Base-by-base conservation (phyloP, 768 basidiomycete species). In the Boletus huronensis region DNA sequence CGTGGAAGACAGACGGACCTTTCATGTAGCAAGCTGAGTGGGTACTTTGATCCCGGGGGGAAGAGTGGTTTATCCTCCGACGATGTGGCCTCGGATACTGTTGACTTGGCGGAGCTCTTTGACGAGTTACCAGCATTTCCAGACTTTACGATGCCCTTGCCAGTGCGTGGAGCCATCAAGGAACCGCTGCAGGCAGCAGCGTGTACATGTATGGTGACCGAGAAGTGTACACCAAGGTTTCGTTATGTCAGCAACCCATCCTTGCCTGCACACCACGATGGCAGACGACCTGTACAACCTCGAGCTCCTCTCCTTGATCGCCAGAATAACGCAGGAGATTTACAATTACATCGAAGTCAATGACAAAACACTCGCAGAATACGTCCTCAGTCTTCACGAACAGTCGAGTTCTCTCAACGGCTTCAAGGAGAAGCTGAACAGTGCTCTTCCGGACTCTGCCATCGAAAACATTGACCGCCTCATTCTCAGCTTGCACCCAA, bases 341-440 rank as follows among this genome's bases (percentile, higher is more conserved):
- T 84, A 88, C 72, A 98, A 97, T 64, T 85, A 98, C 68, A 79
- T 82, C 48, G 87, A 83, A 16, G 71, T 90, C 35, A 88, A 85
- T 68, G 95, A 99, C 79, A 96, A 95, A 69, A 88, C 89, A 3
- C 79, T 96, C 44, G 94, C 97, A 13, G 96, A 98, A 75, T 99
- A 95, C 70, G 83, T 98, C 58, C 93, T 99, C 59, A 75, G 82
- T 58, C 82, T 98, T 53, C 96, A 98, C 72, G 88, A 89, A 59
- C 73, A 89, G 62, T 87, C 88, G 67, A 88, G 87, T 66, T 85
- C 83, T 58, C 77, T 93, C 48, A 75, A 78, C 7, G 82, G 84
- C 44, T 99, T 98, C 82, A 91, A 93, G 74, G 67, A 72, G 45
- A 87, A 90, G 68, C 81, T 98, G 42, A 78, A 79, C 51, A 85